Percentiles rank a stretch among this genome's conserved stretches.
phyloP scores from a whole-genome alignment of 305 asterid genomes.

The Fraxinus greggii region DNA sequence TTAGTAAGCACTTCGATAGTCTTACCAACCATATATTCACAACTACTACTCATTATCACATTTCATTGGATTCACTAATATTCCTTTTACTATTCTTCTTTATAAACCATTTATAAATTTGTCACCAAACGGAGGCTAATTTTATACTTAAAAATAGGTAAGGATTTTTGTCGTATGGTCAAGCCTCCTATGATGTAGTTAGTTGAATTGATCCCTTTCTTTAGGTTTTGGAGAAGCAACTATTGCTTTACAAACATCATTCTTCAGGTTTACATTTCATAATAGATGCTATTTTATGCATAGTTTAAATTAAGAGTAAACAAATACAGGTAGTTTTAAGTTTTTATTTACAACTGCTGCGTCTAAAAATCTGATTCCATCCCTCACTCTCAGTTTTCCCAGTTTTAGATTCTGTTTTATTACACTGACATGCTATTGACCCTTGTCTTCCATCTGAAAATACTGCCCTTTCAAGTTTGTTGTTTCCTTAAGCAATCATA shows the following conservation, averaged over 20 bases:
- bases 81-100: neutral
- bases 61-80: neutral
- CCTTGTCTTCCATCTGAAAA: neutral
- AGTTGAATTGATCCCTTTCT: neutral
- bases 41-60: neutral
- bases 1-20: neutral
- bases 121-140: neutral
- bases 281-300: neutral
- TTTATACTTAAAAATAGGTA: neutral
- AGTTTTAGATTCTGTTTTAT: neutral
- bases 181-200: neutral
- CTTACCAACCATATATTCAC: neutral
- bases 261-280: neutral
- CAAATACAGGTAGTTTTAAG: neutral
- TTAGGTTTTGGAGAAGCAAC: slow-evolving; percentile 5
- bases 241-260: neutral
- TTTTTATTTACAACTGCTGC: neutral
- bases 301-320: neutral
- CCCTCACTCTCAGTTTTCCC: neutral
- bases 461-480: neutral
- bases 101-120: neutral
- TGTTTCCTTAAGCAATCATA: neutral
- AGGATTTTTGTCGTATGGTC: neutral
- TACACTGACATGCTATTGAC: neutral
- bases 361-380: neutral